phyloP scores from a whole-genome alignment of 345 rosid species.

The Microcos paniculata region DNA sequence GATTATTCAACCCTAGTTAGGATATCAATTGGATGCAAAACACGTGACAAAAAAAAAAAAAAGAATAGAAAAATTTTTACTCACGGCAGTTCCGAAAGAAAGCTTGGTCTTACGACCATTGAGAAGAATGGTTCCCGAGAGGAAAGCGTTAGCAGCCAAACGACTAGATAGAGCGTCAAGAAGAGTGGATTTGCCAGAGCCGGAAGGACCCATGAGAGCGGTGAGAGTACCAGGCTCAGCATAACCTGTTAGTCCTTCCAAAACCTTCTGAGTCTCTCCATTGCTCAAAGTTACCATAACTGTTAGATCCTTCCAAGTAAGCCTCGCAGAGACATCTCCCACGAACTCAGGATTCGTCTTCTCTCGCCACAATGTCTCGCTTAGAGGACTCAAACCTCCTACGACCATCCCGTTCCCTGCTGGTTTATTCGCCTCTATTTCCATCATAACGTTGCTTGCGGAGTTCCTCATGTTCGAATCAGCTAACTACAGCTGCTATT shows the following conservation, averaged over 20 bases:
- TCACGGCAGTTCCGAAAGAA: constrained; percentile 92
- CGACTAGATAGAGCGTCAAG: constrained; percentile 90
- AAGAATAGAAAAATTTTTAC: constrained; percentile 15
- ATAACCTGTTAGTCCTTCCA: constrained; percentile 83
- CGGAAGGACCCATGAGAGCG: constrained; percentile 96
- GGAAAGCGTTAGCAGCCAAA: constrained; percentile 88
- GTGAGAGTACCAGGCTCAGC: constrained; percentile 87
- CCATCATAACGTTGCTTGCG: constrained; percentile 38
- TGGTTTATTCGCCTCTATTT: constrained; percentile 68
- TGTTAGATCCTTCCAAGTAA: constrained; percentile 91
- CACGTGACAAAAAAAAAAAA: not conserved
- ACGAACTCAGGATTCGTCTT: constrained; percentile 49
- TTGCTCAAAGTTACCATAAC: constrained; percentile 68
- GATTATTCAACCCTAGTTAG: no score
- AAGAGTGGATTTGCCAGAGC: constrained; percentile 90
- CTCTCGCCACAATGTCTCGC: constrained; percentile 78
- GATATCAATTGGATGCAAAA: no score
- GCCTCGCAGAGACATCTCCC: constrained; percentile 84
- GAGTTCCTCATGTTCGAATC: constrained; percentile 12
- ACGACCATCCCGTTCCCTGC: constrained; percentile 40
- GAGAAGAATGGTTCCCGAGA: constrained; percentile 79
- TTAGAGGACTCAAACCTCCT: constrained; percentile 73
- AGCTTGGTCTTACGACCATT: constrained; percentile 93
- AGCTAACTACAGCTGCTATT: not conserved
- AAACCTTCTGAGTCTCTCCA: constrained; percentile 72